These are phyloP conservation scores for Colletotrichum horii DNA, from an alignment of 2,329 filamentous ascomycete species.

Conservation along the genomic window DNA sequence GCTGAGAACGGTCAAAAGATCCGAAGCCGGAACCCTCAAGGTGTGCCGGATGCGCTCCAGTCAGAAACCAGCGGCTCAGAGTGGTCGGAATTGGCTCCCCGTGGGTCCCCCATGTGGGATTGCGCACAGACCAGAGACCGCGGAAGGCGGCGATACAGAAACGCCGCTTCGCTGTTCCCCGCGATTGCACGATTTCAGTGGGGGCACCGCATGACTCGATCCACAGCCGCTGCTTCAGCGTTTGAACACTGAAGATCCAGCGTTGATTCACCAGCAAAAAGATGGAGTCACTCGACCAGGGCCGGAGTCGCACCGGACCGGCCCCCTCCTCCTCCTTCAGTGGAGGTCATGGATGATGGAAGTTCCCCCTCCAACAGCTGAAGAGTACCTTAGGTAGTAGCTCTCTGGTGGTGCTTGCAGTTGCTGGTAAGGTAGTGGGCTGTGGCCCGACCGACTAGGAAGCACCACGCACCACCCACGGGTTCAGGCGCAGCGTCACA, in stretches of 20 bases:
- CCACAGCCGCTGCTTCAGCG: not conserved
- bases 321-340: not conserved
- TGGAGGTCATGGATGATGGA: not conserved
- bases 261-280: not conserved
- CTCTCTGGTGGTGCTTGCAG: not conserved
- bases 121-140: not conserved
- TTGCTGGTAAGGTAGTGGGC: not conserved
- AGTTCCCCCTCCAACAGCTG: not conserved
- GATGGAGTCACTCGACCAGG: not conserved
- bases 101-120: not conserved
- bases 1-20: not conserved
- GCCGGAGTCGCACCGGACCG: not conserved
- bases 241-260: not conserved
- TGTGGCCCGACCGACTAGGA: not conserved
- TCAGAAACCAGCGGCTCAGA: not conserved
- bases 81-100: not conserved
- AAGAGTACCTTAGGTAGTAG: not conserved
- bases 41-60: constrained; percentile 14
- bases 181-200: not conserved
- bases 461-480: not conserved
- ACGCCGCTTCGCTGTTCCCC: not conserved
- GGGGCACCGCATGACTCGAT: not conserved
- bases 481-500: constrained; percentile 10
- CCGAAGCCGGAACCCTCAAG: not conserved
- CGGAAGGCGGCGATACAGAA: not conserved